Evolutionary conservation across 129 eudicot genomes (phyloP), one percentile per base, ranked within the genome.

Genomic region (Mikania micrantha): DNA sequence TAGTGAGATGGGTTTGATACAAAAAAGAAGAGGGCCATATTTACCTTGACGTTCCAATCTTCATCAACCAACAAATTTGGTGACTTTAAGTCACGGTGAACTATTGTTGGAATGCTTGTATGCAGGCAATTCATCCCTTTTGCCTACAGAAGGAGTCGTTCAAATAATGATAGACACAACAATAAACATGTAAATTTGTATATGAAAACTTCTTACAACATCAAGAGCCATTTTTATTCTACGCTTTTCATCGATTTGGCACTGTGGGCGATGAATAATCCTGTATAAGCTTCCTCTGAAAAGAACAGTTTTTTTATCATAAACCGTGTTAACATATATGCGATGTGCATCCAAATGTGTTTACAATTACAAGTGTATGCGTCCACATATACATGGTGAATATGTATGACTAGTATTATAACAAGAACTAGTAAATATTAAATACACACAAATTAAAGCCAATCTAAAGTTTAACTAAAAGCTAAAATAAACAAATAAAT

Each of bases 201-300:
- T 49, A 17, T 66, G 20, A 29, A 42, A 54, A 60, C 52, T n/a
- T 27, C 80, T 66, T 83, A 94, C 99, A 90, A 94, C 99, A 83
- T 94, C 99, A 70, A 94, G 93, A 47, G 99, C 99, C 99, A 94
- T 94, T 76, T 87, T 94, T 53, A 94, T 86, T 83, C 99, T 79
- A 47, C 92, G 85, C 73, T 83, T 85, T 71, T 94, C 99, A 76
- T 94, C 99, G 77, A 94, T 89, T 69, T 94, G 99, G 80, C 82
- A 84, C 31, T 94, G 88, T 76, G 99, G 99, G 41, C 99, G 96
- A 83, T 94, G 99, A 66, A 94, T 90, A 50, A 94, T 87, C 80
- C 96, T 84, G 69, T 89, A 85, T 74, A 94, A 89, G 87, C 99
- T 94, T 81, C 99, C 99, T 49, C 98, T 92, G 81, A 72, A 73